These are phyloP conservation scores for Zygoascus ofunaensis DNA, from an alignment of 805 yeast genomes.

Conservation along the genomic window DNA sequence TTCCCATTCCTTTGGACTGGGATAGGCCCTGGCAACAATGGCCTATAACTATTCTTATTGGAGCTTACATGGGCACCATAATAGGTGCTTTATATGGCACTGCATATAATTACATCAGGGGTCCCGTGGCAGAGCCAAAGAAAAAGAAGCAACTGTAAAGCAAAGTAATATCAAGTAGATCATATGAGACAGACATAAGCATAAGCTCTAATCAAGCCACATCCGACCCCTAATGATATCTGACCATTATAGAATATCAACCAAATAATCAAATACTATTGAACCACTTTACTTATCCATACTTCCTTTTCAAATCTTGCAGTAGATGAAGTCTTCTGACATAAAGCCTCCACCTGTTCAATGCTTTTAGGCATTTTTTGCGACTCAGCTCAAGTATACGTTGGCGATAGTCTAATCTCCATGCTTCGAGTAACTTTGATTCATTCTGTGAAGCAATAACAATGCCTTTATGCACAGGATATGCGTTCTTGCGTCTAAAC, in stretches of 20 bases:
- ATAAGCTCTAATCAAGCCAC: background rate
- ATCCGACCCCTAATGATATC: background rate
- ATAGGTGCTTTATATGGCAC: slow-evolving; percentile 39
- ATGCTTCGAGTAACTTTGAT: slow-evolving; percentile 10
- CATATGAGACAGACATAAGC: too few relatives aligned
- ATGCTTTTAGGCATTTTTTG: slow-evolving; percentile 3
- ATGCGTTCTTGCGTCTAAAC: slow-evolving; percentile 29
- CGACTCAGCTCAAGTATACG: background rate
- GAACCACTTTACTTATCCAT: background rate
- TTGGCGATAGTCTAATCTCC: background rate
- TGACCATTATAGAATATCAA: background rate
- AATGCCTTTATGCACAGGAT: slow-evolving; percentile 57
- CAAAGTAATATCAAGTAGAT: background rate
- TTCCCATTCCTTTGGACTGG: slow-evolving; percentile 96
- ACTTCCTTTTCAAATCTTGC: slow-evolving; percentile 4
- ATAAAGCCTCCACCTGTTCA: slow-evolving; percentile 8
- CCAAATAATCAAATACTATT: background rate
- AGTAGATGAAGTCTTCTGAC: slow-evolving; percentile 4
- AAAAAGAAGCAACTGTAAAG: slow-evolving; percentile 1
- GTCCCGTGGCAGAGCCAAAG: background rate
- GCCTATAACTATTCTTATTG: slow-evolving; percentile 82
- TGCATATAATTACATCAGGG: background rate
- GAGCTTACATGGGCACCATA: slow-evolving; percentile 66
- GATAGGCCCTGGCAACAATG: slow-evolving; percentile 95
- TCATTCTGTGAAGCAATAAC: slow-evolving; percentile 46